Evolutionary conservation across 2,329 filamentous ascomycete genomes (phyloP).

Genomic region (Microdochium paspali): DNA sequence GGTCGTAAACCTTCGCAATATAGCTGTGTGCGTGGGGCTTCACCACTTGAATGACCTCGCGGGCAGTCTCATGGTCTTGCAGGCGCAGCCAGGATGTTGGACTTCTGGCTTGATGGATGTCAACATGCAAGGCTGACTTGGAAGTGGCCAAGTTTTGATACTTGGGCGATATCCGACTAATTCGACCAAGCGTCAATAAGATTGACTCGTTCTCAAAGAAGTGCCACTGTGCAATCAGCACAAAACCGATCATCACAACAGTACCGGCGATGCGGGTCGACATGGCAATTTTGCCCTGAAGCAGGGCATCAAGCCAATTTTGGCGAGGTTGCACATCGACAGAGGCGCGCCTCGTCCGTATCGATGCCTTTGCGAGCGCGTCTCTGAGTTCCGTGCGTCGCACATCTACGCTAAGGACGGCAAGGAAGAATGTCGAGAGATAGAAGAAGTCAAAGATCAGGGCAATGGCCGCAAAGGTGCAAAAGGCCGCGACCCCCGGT

Average conservation of each 20-base stretch:
- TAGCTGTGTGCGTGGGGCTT: constrained; percentile 65
- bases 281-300: constrained; percentile 54
- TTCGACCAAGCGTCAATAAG: constrained; percentile 21
- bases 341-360: constrained; percentile 20
- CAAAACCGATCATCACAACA: constrained; percentile 61
- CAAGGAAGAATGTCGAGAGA: constrained; percentile 69
- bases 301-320: constrained; percentile 52
- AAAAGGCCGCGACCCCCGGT: constrained; percentile 65
- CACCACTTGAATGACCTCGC: constrained; percentile 66
- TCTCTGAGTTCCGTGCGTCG: constrained; percentile 67
- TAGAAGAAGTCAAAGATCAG: constrained; percentile 71
- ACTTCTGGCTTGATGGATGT: constrained; percentile 66
- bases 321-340: constrained; percentile 22
- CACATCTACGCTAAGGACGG: constrained; percentile 72
- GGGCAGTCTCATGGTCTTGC: constrained; percentile 71
- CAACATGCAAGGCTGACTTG: constrained; percentile 36
- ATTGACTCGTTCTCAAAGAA: constrained; percentile 56
- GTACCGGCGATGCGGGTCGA: constrained; percentile 70
- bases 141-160: constrained; percentile 14
- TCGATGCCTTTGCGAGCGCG: constrained; percentile 49
- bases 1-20: constrained; percentile 65
- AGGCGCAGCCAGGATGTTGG: constrained; percentile 67
- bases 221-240: constrained; percentile 68
- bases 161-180: constrained; percentile 20
- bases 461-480: constrained; percentile 66